A percentile compares a stretch with the other conserved stretches of the same genome.
Conservation (phyloP, 2,329 filamentous ascomycete genomes). For the Mollisia scopiformis region DNA sequence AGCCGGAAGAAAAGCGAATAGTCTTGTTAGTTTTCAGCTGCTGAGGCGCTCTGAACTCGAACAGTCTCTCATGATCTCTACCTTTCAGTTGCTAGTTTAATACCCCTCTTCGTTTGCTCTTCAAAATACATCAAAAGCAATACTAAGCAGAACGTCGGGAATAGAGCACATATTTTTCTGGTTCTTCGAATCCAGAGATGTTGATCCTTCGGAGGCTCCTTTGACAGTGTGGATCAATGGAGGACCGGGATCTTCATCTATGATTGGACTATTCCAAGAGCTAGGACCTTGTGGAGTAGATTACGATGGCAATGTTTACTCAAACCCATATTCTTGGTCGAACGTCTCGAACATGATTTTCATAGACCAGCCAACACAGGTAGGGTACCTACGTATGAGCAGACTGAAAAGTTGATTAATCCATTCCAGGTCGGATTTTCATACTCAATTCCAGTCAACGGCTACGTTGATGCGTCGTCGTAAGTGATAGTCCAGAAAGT, state of each 20-base stretch:
- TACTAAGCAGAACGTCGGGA: conserved; percentile 32
- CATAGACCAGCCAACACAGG: conserved; percentile 34
- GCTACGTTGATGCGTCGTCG: conserved; percentile 23
- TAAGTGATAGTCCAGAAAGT: conserved; percentile 1
- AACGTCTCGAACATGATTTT: conserved; percentile 55
- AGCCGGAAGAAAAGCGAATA: no score
- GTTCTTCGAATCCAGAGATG: conserved; percentile 49
- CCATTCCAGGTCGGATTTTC: conserved; percentile 29
- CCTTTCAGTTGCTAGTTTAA: no score
- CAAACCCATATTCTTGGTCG: conserved; percentile 63
- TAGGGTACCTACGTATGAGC: neutral
- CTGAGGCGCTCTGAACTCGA: no score
- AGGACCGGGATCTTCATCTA: conserved; percentile 64
- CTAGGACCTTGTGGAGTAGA: conserved; percentile 50
- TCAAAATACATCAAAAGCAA: no score
- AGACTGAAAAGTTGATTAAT: neutral
- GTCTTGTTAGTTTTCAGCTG: no score
- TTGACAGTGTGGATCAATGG: conserved; percentile 69
- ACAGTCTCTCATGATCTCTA: no score
- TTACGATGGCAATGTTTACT: conserved; percentile 41
- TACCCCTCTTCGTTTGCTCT: no score
- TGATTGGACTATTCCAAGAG: conserved; percentile 65
- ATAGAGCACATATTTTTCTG: conserved; percentile 46
- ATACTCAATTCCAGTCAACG: conserved; percentile 41
- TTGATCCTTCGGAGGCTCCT: conserved; percentile 48